Evolutionary conservation across 768 basidiomycete species (phyloP).

Genomic region (Collybiopsis confluens): DNA sequence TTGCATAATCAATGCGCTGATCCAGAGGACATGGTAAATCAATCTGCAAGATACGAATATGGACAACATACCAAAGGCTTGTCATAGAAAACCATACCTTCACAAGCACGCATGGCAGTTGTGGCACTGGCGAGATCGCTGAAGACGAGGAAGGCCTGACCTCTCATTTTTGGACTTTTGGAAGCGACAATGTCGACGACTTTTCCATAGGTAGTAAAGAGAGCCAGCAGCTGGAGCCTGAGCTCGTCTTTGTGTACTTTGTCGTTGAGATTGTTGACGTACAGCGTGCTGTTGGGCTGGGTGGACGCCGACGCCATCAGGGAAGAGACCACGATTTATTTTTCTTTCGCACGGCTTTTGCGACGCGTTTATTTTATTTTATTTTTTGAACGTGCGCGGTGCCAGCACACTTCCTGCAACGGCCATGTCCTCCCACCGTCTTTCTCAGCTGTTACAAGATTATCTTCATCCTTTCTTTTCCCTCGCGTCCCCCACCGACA

Average conservation of each 20-base stretch:
- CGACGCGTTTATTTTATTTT: constrained; percentile 5
- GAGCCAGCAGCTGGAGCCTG: constrained; percentile 71
- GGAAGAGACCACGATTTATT: not conserved
- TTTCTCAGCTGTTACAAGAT: constrained; percentile 35
- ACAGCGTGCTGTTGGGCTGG: constrained; percentile 85
- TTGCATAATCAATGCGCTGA: constrained; percentile 90
- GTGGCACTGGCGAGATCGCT: constrained; percentile 88
- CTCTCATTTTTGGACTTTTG: constrained; percentile 80
- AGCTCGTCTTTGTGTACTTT: constrained; percentile 92
- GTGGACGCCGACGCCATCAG: constrained; percentile 25
- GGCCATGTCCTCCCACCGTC: not conserved
- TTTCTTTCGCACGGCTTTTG: constrained; percentile 8
- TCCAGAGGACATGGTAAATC: not conserved
- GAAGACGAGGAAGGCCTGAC: constrained; percentile 96
- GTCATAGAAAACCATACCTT: constrained; percentile 91
- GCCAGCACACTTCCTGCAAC: not conserved
- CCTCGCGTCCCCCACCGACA: constrained; percentile 62
- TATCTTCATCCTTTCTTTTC: constrained; percentile 65
- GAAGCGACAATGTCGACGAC: constrained; percentile 91
- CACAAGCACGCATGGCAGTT: constrained; percentile 87
- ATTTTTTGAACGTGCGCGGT: not conserved
- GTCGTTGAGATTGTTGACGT: constrained; percentile 91
- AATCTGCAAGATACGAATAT: not conserved
- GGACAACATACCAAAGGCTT: constrained; percentile 71
- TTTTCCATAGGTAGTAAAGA: constrained; percentile 92